phyloP scores from a whole-genome alignment of 352 stramenopile genomes.

The Phytopythium ostracodes region DNA sequence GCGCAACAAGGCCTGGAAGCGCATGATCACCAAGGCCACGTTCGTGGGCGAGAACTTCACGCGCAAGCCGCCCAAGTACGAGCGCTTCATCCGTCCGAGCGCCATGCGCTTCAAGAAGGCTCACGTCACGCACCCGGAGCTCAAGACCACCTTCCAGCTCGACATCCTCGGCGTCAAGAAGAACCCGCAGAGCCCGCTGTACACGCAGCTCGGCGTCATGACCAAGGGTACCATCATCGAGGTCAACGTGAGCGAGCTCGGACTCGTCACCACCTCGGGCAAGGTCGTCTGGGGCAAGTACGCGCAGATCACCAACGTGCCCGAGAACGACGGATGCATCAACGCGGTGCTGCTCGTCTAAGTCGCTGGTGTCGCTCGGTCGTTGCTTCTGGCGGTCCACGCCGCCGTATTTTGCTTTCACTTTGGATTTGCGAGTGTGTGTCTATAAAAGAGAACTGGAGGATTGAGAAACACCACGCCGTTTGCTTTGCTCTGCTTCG shows the following conservation, averaged over 20 bases:
- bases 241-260: conserved; percentile 99
- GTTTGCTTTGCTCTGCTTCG: no score
- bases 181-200: conserved; percentile 97
- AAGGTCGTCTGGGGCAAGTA: conserved; percentile 99
- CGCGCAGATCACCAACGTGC: conserved; percentile 99
- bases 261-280: conserved; percentile 98
- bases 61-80: conserved; percentile 99
- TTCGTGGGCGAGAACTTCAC: conserved; percentile 99
- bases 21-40: conserved; percentile 91
- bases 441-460: conserved; percentile 5
- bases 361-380: not conserved
- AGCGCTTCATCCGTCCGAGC: conserved; percentile 99
- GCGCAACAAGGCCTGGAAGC: conserved; percentile 91
- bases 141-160: conserved; percentile 99
- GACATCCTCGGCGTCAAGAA: conserved; percentile 99
- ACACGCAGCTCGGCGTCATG: conserved; percentile 98
- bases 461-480: not conserved
- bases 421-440: not conserved
- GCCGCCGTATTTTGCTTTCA: conserved; percentile 5
- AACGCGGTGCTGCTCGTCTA: conserved; percentile 99
- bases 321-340: conserved; percentile 99
- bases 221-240: conserved; percentile 99
- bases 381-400: not conserved
- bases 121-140: conserved; percentile 99
- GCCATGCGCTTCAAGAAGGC: conserved; percentile 99